Base-by-base conservation (phyloP, 2,329 filamentous ascomycete species). In the Xylariaceae sp. region DNA sequence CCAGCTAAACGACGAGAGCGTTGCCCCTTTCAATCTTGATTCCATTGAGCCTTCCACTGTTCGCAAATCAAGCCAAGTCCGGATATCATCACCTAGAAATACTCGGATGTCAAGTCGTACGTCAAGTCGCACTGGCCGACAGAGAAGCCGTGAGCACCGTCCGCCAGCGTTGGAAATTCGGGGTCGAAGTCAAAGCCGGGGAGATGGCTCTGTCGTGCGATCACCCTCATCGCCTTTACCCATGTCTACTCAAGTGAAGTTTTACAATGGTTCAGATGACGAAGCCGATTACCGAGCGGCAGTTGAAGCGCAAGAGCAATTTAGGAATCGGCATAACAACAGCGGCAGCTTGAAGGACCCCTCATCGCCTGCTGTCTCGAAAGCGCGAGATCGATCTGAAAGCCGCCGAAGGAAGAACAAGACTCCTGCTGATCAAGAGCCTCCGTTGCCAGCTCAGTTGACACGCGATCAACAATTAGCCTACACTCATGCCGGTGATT, bases 211-310 rank as follows among this genome's bases (percentile, higher is more conserved):
- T n/a, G 67, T 73, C 2, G 74, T 81, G 37, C 80, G 85, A 43
- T 96, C 92, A 1, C 92, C 92, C 1, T 88, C 89, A 0, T 93
- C 91, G 1, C 91, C 92, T 1, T 75, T 92, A 18, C 89, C 91
- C 3, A 87, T 93, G 77, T 84, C 88, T 2, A 83, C 79, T 16
- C 79, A 78, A 15, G 76, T 80, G 51, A 76, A 79, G 35, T 80
- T 79, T 36, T 77, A 77, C 13, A 29, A 43, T 39, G 76, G 74
- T 16, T 85, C 84, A 1, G 83, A 86, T n/a, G 86, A 90, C 44
- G 87, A 90, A 49, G 81, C 82, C 23, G 83, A 85, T 59, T 79
- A 80, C 62, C 75, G 71, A 53, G 78, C 72, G 44, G 83, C 83
- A 2, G 59, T 82, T 24, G 73, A 76, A 39, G 81, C 77, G 1